These are phyloP conservation scores for Neurospora cerealis DNA, from an alignment of 495 filamentous ascomycete genomes.

Conservation along the genomic window DNA sequence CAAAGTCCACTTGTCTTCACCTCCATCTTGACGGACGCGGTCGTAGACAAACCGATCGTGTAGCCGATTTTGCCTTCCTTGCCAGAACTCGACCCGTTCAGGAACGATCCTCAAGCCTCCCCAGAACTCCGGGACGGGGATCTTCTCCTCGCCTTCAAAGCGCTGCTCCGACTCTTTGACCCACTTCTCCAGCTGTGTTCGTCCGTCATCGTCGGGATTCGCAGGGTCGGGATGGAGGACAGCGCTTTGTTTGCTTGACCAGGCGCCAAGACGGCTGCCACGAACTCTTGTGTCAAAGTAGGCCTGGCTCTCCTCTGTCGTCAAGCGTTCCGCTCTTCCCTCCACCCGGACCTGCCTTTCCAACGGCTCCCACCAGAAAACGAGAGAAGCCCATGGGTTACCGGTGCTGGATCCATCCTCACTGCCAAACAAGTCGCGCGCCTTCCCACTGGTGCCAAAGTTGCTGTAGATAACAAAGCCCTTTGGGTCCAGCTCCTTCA, in stretches of 20 bases:
- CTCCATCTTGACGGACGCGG: conserved; percentile 31
- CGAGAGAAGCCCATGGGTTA: conserved; percentile 60
- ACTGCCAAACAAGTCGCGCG: conserved; percentile 44
- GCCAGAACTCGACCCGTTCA: conserved; percentile 88
- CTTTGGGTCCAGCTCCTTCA: conserved; percentile 70
- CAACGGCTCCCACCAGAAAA: conserved; percentile 65
- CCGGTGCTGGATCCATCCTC: conserved; percentile 20
- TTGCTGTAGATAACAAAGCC: conserved; percentile 94
- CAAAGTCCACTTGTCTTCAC: conserved; percentile 42
- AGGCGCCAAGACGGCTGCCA: conserved; percentile 79
- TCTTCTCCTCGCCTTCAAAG: conserved; percentile 65
- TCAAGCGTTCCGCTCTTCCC: conserved; percentile 58
- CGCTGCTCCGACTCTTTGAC: conserved; percentile 60
- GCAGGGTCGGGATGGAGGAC: conserved; percentile 45
- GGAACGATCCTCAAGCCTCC: conserved; percentile 82
- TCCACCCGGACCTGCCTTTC: conserved; percentile 85
- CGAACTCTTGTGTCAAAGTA: conserved; percentile 79
- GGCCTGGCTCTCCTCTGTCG: conserved; percentile 63
- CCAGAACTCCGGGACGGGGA: conserved; percentile 91
- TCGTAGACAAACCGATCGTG: conserved; percentile 91
- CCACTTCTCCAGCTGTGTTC: conserved; percentile 53
- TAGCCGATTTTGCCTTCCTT: conserved; percentile 75
- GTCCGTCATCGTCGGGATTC: conserved; percentile 43
- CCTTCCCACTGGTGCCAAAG: conserved; percentile 69
- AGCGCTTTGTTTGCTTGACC: conserved; percentile 82